phyloP scores from a whole-genome alignment of 768 basidiomycete genomes.

The Mycena galericulata region DNA sequence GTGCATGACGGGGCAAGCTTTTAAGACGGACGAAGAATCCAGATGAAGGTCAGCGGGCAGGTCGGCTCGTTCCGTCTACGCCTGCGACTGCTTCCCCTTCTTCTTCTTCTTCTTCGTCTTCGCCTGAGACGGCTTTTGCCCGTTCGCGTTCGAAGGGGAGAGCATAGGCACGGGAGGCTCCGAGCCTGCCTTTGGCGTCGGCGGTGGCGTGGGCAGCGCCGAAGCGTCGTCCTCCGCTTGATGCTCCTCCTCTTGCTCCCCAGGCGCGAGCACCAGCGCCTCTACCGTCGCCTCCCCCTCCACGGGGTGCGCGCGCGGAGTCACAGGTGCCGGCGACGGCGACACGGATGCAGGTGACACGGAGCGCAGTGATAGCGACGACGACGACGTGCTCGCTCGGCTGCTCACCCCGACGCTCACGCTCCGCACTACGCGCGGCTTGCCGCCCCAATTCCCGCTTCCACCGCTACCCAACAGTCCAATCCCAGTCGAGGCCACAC shows the following conservation, averaged over 20 bases:
- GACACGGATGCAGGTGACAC: slow-evolving; percentile 1
- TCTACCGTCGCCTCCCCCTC: background rate
- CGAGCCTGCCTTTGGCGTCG: background rate
- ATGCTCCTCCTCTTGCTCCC: background rate
- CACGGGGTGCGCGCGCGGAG: slow-evolving; percentile 9
- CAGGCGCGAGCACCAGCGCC: background rate
- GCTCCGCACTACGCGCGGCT: slow-evolving; percentile 26
- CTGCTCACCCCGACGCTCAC: slow-evolving; percentile 15
- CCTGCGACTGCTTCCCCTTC: slow-evolving; percentile 12
- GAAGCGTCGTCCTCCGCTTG: background rate
- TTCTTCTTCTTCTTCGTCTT: slow-evolving; percentile 10
- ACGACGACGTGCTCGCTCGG: slow-evolving; percentile 15
- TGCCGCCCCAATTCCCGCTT: background rate
- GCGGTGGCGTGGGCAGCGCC: slow-evolving; percentile 22
- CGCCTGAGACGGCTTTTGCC: background rate
- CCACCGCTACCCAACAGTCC: background rate
- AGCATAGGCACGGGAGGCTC: background rate
- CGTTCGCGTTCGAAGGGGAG: background rate
- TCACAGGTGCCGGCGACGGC: background rate
- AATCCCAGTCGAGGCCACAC: too few relatives aligned
- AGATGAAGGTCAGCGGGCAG: too few relatives aligned
- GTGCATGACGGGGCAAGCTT: too few relatives aligned
- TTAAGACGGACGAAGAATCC: too few relatives aligned
- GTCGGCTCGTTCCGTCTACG: too few relatives aligned
- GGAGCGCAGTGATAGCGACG: slow-evolving; percentile 21